phyloP scores from a whole-genome alignment of 1,284 basidiomycete species.

The Vanrija sp. region DNA sequence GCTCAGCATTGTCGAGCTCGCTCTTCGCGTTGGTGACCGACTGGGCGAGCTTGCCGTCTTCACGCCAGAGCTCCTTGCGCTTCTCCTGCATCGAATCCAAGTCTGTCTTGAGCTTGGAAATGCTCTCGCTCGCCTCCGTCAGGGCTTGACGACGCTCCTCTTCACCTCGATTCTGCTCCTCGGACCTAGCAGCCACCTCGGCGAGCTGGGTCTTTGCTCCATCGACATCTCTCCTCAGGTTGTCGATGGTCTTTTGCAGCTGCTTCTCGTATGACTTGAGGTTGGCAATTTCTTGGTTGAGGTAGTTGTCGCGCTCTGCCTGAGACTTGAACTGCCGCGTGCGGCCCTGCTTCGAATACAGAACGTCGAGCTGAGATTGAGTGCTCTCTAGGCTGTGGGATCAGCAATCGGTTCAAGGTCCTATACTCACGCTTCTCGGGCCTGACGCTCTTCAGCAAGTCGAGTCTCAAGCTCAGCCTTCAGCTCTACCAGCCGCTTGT shows the following conservation, averaged over 20 bases:
- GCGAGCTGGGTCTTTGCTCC: constrained; percentile 67
- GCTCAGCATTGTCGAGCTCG: constrained; percentile 74
- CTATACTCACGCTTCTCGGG: constrained; percentile 55
- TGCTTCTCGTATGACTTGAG: constrained; percentile 61
- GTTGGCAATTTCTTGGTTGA: constrained; percentile 68
- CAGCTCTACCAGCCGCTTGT: constrained; percentile 60
- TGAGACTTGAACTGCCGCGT: constrained; percentile 77
- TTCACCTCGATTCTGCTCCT: constrained; percentile 62
- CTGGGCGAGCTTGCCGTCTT: constrained; percentile 82
- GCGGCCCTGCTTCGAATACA: constrained; percentile 85
- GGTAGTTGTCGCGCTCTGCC: constrained; percentile 72
- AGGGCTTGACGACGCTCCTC: constrained; percentile 64
- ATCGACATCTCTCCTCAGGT: constrained; percentile 66
- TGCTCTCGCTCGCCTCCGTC: constrained; percentile 68
- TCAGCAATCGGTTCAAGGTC: neutral
- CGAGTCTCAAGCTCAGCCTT: constrained; percentile 63
- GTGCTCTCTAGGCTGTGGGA: constrained; percentile 62
- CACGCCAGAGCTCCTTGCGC: constrained; percentile 91
- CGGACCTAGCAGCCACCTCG: constrained; percentile 63
- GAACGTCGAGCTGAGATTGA: constrained; percentile 62
- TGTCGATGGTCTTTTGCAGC: constrained; percentile 59
- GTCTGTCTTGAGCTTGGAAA: constrained; percentile 64
- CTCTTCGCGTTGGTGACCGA: constrained; percentile 70
- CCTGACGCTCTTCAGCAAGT: constrained; percentile 60
- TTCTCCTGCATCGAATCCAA: constrained; percentile 70